Evolutionary conservation across 495 filamentous ascomycete species (phyloP).

Genomic region (Penicillium soppii): DNA sequence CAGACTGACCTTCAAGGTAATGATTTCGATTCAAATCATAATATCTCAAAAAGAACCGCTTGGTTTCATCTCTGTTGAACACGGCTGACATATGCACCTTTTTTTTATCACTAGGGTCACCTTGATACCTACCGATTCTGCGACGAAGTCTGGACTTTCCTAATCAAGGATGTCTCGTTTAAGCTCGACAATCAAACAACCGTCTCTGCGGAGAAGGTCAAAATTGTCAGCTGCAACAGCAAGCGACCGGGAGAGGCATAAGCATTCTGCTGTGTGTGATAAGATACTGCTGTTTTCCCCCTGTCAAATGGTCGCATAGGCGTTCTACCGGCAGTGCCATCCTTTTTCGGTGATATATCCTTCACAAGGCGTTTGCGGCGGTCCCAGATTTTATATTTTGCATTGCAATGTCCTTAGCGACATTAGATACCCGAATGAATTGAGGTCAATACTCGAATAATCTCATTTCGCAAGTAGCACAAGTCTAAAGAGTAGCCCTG

Average conservation of each 20-base stretch:
- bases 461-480: background rate
- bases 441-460: background rate
- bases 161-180: conserved; percentile 97
- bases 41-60: no score
- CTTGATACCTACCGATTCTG: conserved; percentile 99
- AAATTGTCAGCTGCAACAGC: conserved; percentile 95
- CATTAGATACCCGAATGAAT: conserved; percentile 23
- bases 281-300: conserved; percentile 15
- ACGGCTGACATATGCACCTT: conserved; percentile 12
- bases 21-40: background rate
- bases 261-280: background rate
- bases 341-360: conserved; percentile 9
- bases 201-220: conserved; percentile 77
- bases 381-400: conserved; percentile 5
- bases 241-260: conserved; percentile 75
- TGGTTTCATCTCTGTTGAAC: background rate
- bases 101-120: conserved; percentile 64
- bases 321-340: conserved; percentile 19
- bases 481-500: no score
- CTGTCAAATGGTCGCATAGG: conserved; percentile 13
- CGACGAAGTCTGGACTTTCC: conserved; percentile 99
- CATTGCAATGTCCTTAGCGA: conserved; percentile 13
- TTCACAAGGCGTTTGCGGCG: conserved; percentile 14
- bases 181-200: conserved; percentile 81
- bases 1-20: conserved; percentile 93